Evolutionary conservation across 441 rosid species (phyloP), one percentile per base, ranked within the genome.

Genomic region (Breynia disticha): DNA sequence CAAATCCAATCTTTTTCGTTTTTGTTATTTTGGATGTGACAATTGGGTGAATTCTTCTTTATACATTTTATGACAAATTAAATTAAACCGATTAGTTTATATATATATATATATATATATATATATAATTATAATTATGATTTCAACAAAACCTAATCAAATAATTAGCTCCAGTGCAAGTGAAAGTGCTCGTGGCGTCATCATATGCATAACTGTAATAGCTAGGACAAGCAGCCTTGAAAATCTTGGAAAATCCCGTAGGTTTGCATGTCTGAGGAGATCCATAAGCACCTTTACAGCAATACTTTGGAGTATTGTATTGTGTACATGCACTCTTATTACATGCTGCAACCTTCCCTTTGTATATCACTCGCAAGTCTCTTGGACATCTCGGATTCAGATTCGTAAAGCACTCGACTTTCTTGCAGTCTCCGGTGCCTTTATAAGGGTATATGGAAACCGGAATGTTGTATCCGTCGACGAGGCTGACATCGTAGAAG

Each of bases 151-250:
- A 91, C 56, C 95, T 86, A 67, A 91, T 76, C 7, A 64, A 46
- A 60, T 91, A 91, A 68, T 91, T 86, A 21, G 98, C 95, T 0
- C 72, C 81, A 5, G 67, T 74, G 50, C 96, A 91, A 21, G 98
- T 88, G 24, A 86, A 91, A 8, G 90, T 91, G 17, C 98, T 91
- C 1, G 94, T 91, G 11, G 90, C 86, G 37, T 91, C 98, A 39
- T 91, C 98, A 47, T 83, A 91, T 1, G 98, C 98, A 16, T 91
- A 91, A 68, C 98, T 91, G 21, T 91, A 91, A 17, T 97, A 89
- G 54, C 56, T 71, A 0, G 98, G 98, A 42, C 98, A 88, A 11
- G 86, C 87, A 45, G 56, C 63, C 57, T 88, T 91, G 50, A 91
- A 88, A 58, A 82, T 79, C 71, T 68, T 59, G 5, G 98, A 91